Conservation (phyloP, 331 rosid genomes). For the Spiraea crenata region DNA sequence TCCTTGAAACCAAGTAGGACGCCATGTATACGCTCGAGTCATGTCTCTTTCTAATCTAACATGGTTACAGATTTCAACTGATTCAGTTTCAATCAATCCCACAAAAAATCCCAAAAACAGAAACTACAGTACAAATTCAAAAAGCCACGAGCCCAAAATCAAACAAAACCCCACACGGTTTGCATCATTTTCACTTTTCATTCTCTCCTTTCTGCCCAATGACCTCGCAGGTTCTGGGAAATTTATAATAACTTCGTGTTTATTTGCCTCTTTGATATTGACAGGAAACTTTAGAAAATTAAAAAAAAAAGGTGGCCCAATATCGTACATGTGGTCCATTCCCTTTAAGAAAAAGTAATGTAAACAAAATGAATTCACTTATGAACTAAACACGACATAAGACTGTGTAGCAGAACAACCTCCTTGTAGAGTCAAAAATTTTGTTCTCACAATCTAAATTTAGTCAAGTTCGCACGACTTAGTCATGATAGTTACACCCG, state of each 20-base stretch:
- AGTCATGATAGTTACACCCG: neutral
- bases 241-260: neutral
- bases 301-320: neutral
- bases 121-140: too few relatives aligned
- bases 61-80: neutral
- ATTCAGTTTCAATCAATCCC: neutral
- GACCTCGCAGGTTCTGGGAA: slow-evolving; percentile 37
- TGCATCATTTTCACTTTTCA: neutral
- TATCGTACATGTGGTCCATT: neutral
- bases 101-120: neutral
- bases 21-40: neutral
- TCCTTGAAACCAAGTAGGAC: neutral
- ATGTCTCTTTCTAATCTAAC: slow-evolving; percentile 8
- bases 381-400: neutral
- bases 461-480: neutral
- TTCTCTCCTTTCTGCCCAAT: slow-evolving; percentile 22
- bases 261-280: neutral
- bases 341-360: neutral
- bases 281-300: neutral
- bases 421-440: neutral
- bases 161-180: slow-evolving; percentile 10
- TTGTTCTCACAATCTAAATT: neutral
- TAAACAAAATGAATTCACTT: neutral
- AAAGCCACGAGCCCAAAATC: neutral
- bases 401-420: neutral